Evolutionary conservation across 1,284 basidiomycete species (phyloP), one percentile per base, ranked within the genome.

Genomic region (Leccinum subspadiceum): DNA sequence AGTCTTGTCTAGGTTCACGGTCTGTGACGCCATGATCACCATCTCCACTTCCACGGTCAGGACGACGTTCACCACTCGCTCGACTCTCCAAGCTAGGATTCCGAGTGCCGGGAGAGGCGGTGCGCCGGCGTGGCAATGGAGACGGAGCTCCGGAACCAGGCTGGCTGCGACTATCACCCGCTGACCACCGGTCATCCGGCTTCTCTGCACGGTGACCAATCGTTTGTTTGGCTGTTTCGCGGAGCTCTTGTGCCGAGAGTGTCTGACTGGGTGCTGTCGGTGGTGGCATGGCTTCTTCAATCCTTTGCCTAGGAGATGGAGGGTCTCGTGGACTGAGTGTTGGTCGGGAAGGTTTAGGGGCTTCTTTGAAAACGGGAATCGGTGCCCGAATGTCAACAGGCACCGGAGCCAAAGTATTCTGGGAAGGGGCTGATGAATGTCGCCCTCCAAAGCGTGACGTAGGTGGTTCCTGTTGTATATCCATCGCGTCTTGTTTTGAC

Each of bases 181-280:
- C 53, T 59, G 68, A 61, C 54, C 72, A 66, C 59, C 79, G 80
- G 22, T 85, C 82, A 29, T 79, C 78, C 52, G 61, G 62, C 66
- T 74, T 73, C 63, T 75, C 76, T 50, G 63, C 48, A 64, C 69
- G 65, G 33, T 76, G 71, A 15, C 71, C 72, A 52, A 86, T 82
- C 15, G 82, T 80, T 68, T 87, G 85, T 66, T 85, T 87, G 8
- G 89, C 89, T 6, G 87, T 90, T 68, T 89, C 87, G 54, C 90
- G 82, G 5, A 93, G 78, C 65, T 92, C 91, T 66, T 92, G 90
- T 0, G 91, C 91, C n/a, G 86, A 87, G 8, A 78, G 73, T 0
- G 89, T 92, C 66, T 92, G 90, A 66, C 91, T 93, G 2, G 91
- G 91, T 50, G 79, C 84, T n/a, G 75, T 78, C 15, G 90, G 90